These are phyloP conservation scores for Lagenaria siceraria DNA, from an alignment of 306 rosid genomes.

Conservation along the genomic window DNA sequence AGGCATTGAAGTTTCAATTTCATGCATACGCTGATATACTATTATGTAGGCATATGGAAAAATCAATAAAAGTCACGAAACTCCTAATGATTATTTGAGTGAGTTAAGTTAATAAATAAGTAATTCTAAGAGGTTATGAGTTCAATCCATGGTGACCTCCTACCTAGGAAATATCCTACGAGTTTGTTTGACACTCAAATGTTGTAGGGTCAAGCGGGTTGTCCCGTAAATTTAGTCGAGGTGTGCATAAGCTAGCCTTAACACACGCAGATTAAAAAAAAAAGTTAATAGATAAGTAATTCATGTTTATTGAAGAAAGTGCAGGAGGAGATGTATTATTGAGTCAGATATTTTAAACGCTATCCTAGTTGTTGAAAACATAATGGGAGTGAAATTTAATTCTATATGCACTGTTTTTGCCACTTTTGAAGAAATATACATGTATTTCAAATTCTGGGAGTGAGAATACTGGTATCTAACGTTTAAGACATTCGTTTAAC, in stretches of 20 bases:
- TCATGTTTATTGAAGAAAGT: background rate
- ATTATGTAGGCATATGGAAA: background rate
- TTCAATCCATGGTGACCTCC: too few species aligned
- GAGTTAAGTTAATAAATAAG: too few species aligned
- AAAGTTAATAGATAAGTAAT: background rate
- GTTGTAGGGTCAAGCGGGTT: too few species aligned
- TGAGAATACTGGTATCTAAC: background rate
- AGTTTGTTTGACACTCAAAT: too few species aligned
- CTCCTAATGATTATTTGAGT: background rate
- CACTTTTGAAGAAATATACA: background rate
- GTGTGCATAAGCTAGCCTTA: too few species aligned
- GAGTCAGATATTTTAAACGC: background rate
- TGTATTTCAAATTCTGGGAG: background rate
- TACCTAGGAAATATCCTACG: too few species aligned
- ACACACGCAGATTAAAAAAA: too few species aligned
- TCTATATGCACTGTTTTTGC: background rate
- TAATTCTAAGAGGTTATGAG: too few species aligned
- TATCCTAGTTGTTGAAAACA: background rate
- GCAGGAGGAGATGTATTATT: background rate
- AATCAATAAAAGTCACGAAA: background rate
- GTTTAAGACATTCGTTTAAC: background rate
- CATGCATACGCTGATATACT: background rate
- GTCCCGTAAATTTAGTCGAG: too few species aligned
- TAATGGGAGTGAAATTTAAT: background rate
- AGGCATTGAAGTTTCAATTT: background rate